Conservation (phyloP, 169 alveolate species). For the Eimeria sp. region DNA sequence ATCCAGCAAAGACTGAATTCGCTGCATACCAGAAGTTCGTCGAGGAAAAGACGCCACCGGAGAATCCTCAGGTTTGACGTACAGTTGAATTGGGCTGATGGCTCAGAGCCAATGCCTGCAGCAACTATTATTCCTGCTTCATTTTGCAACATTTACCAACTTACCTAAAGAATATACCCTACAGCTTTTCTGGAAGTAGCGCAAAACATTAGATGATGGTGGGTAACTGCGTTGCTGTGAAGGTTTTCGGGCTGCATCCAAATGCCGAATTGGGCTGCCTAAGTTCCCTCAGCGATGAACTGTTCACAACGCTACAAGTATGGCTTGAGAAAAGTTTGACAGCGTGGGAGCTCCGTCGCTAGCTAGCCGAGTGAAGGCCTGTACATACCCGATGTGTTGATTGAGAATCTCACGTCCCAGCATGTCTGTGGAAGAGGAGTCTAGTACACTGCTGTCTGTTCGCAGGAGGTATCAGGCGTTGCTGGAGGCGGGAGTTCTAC, state of each 20-base stretch:
- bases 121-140: neutral
- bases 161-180: neutral
- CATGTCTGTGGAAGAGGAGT: neutral
- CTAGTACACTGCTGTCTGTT: neutral
- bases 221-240: conserved; percentile 57
- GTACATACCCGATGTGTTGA: neutral
- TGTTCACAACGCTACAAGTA: conserved; percentile 92
- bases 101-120: neutral
- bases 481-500: conserved; percentile 86
- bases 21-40: conserved; percentile 95
- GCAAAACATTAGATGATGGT: neutral
- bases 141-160: neutral
- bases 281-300: conserved; percentile 94
- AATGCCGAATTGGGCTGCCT: conserved; percentile 98
- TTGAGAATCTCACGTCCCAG: neutral
- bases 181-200: neutral
- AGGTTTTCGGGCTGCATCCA: conserved; percentile 97
- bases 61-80: conserved; percentile 87
- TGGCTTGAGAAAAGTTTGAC: conserved; percentile 87
- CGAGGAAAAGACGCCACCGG: conserved; percentile 97
- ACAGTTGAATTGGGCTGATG: neutral
- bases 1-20: conserved; percentile 95
- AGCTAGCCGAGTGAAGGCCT: neutral
- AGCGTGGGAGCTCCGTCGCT: neutral
- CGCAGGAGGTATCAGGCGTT: conserved; percentile 85